These are phyloP conservation scores for Zangia roseola DNA, from an alignment of 768 basidiomycete genomes.

Conservation along the genomic window DNA sequence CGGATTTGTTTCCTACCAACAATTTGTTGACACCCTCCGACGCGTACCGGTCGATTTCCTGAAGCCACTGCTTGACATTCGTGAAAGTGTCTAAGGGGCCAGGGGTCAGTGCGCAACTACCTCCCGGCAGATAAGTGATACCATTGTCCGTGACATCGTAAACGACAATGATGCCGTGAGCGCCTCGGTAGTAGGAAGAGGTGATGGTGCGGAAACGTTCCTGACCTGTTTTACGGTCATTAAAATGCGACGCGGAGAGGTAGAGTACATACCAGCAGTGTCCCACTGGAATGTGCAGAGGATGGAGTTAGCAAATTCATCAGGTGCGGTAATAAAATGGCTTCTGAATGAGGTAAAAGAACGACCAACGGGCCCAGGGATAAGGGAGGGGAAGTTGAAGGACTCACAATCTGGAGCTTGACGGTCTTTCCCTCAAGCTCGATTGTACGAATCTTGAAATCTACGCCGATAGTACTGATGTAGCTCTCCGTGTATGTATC, in stretches of 20 bases:
- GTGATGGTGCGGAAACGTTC: conserved; percentile 99
- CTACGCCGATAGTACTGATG: conserved; percentile 96
- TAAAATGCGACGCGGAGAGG: not conserved
- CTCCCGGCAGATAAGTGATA: conserved; percentile 26
- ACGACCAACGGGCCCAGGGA: not conserved
- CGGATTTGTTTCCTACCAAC: conserved; percentile 98
- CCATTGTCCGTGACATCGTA: conserved; percentile 97
- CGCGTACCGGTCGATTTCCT: conserved; percentile 93
- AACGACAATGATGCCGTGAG: conserved; percentile 98
- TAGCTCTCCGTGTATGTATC: conserved; percentile 98
- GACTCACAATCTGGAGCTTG: conserved; percentile 94
- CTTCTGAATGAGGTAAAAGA: not conserved
- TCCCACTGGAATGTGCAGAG: conserved; percentile 66
- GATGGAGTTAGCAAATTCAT: conserved; percentile 12
- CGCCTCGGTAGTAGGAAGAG: conserved; percentile 98
- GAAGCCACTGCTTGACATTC: conserved; percentile 94
- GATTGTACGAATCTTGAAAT: conserved; percentile 99
- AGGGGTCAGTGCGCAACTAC: conserved; percentile 5
- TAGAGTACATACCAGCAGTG: conserved; percentile 71
- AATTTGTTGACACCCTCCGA: conserved; percentile 99
- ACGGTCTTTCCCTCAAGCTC: conserved; percentile 98
- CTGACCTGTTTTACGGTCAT: conserved; percentile 59
- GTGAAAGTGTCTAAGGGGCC: conserved; percentile 77
- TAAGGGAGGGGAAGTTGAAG: conserved; percentile 3
- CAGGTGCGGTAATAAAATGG: not conserved